These are phyloP conservation scores for Neophaeococcomyces aloes DNA, from an alignment of 2,329 filamentous ascomycete genomes.

Conservation along the genomic window DNA sequence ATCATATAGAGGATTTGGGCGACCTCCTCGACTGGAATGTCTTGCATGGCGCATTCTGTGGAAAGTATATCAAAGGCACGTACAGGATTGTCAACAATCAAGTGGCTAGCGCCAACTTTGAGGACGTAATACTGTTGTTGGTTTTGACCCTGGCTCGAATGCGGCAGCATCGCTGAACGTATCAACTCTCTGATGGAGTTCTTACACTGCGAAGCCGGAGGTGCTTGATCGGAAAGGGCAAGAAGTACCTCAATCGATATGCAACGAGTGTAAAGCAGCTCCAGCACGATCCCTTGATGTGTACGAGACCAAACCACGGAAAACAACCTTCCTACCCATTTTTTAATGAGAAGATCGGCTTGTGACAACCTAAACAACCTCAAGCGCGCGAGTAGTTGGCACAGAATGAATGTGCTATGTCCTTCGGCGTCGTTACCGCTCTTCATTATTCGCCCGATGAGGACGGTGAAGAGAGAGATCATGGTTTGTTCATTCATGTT, in stretches of 20 bases:
- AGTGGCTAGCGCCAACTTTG: constrained; percentile 1
- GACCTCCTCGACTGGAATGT: not conserved
- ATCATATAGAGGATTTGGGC: not conserved
- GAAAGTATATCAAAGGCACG: constrained; percentile 4
- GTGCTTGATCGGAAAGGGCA: constrained; percentile 3
- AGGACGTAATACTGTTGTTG: constrained; percentile 1
- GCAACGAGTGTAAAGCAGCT: constrained; percentile 37
- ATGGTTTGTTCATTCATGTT: constrained; percentile 38
- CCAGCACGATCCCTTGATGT: constrained; percentile 28
- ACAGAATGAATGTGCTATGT: constrained; percentile 24
- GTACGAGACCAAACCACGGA: constrained; percentile 26
- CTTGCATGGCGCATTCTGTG: not conserved
- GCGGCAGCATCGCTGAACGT: not conserved
- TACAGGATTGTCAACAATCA: not conserved
- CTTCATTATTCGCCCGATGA: constrained; percentile 30
- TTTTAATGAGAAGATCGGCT: constrained; percentile 34
- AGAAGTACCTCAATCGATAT: constrained; percentile 34
- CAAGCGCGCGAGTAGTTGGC: constrained; percentile 33
- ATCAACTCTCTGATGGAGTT: not conserved
- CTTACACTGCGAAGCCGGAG: constrained; percentile 1
- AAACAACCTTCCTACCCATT: constrained; percentile 33
- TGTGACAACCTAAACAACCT: constrained; percentile 34
- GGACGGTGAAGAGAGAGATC: constrained; percentile 31
- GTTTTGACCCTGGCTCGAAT: not conserved
- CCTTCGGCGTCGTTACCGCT: constrained; percentile 24